Evolutionary conservation across 306 rosid species (phyloP).

Genomic region (Canavalia gladiata): DNA sequence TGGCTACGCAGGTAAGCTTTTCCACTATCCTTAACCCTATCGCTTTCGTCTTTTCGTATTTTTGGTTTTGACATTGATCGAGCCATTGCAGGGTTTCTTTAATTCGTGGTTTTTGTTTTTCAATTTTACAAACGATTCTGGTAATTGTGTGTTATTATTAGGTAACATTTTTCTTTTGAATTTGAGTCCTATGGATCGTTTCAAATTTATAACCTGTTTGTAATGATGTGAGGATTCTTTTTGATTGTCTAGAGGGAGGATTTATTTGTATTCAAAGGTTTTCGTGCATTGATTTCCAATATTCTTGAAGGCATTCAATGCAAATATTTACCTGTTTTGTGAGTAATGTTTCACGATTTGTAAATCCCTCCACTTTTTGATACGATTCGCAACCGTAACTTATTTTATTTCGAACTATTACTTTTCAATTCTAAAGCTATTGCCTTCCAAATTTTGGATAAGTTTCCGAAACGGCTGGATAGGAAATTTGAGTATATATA

Average conservation of each 20-base stretch:
- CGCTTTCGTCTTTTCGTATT: not conserved
- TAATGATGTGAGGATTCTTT: slow-evolving; percentile 1
- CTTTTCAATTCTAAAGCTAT: not conserved
- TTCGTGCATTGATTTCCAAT: not conserved
- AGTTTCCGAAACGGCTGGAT: not conserved
- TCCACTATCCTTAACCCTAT: not conserved
- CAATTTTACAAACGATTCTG: not conserved
- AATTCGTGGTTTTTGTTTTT: not conserved
- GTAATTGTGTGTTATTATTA: not conserved
- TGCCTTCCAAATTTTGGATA: not conserved
- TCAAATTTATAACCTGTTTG: not conserved
- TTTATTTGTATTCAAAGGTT: slow-evolving; percentile 4
- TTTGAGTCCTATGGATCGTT: slow-evolving; percentile 14
- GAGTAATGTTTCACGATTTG: slow-evolving; percentile 1
- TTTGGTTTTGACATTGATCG: not conserved
- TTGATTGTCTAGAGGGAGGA: not conserved
- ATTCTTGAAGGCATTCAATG: slow-evolving; percentile 18
- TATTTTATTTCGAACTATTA: not conserved
- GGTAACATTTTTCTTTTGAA: not conserved
- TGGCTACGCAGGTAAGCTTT: slow-evolving; percentile 78
- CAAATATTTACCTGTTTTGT: slow-evolving; percentile 2
- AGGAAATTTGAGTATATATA: not conserved
- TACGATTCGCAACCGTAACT: not conserved
- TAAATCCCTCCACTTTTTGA: not conserved
- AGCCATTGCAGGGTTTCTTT: not conserved